Percentiles rank a stretch among this genome's conserved stretches.
phyloP scores from a whole-genome alignment of 345 rosid species.

The Syzygium grande region DNA sequence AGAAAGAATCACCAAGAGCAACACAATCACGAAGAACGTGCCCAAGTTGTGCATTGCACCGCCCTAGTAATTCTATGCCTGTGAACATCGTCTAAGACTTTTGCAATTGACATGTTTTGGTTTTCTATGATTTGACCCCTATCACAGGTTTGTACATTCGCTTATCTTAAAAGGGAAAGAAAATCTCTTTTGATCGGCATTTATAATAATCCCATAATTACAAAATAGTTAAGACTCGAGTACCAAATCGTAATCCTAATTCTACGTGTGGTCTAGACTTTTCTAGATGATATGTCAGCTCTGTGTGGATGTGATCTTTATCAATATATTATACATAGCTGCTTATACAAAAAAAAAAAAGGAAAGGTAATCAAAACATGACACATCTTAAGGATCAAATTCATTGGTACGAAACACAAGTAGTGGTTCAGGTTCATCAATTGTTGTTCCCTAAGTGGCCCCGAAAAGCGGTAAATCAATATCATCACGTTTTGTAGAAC shows the following conservation, averaged over 20 bases:
- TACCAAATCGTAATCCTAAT: background rate
- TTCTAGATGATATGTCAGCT: background rate
- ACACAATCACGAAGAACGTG: background rate
- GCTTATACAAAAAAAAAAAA: too few relatives aligned
- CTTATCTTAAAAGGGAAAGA: background rate
- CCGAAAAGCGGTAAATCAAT: background rate
- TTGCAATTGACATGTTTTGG: background rate
- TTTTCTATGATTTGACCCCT: background rate
- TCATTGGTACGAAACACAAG: rapidly evolving
- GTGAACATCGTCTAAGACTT: background rate
- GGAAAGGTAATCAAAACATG: background rate
- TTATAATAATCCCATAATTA: background rate
- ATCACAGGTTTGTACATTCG: background rate
- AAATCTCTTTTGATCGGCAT: background rate
- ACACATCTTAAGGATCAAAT: background rate
- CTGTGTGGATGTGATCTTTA: background rate
- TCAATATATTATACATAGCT: background rate
- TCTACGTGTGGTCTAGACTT: rapidly evolving
- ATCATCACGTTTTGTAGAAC: background rate
- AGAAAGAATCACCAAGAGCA: background rate
- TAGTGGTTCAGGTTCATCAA: background rate
- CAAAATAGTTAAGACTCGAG: rapidly evolving
- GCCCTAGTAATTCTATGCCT: background rate
- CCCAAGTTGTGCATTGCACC: background rate
- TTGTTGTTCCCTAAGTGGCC: background rate